phyloP scores from a whole-genome alignment of 2,329 filamentous ascomycete species.

The Monilinia polystroma region DNA sequence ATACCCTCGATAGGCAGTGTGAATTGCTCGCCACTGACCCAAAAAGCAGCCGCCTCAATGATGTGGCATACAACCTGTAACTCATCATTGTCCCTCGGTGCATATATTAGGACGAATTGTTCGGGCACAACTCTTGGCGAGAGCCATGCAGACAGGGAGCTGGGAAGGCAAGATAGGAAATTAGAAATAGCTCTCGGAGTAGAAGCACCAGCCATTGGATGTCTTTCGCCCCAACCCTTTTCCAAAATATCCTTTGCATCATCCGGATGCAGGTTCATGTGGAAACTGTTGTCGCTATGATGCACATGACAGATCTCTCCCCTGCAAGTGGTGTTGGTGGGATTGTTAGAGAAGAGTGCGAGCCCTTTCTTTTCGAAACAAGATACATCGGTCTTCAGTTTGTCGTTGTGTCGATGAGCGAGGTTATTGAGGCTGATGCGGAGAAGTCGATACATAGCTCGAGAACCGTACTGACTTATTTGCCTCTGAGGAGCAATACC shows the following conservation, averaged over 20 bases:
- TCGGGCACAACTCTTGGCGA: slow-evolving; percentile 52
- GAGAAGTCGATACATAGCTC: slow-evolving; percentile 55
- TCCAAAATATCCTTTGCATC: slow-evolving; percentile 71
- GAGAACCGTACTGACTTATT: slow-evolving; percentile 62
- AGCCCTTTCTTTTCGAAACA: slow-evolving; percentile 82
- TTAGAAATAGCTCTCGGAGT: slow-evolving; percentile 37
- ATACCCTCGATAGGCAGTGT: slow-evolving; percentile 28
- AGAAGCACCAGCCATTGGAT: slow-evolving; percentile 64
- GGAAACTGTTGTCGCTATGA: slow-evolving; percentile 71
- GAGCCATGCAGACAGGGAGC: slow-evolving; percentile 3
- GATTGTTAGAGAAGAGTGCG: slow-evolving; percentile 67
- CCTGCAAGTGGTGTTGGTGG: slow-evolving; percentile 67
- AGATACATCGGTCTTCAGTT: slow-evolving; percentile 62
- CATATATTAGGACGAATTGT: slow-evolving; percentile 81
- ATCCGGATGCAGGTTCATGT: slow-evolving; percentile 75
- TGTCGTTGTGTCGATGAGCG: slow-evolving; percentile 46
- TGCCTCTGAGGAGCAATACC: slow-evolving; percentile 84
- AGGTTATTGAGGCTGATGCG: slow-evolving; percentile 54
- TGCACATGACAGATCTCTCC: slow-evolving; percentile 85
- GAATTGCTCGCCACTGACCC: slow-evolving; percentile 44
- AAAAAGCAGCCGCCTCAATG: slow-evolving; percentile 74
- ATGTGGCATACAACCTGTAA: slow-evolving; percentile 66
- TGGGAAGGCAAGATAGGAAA: slow-evolving; percentile 7
- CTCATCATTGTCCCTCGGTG: slow-evolving; percentile 68
- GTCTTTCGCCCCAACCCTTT: slow-evolving; percentile 75